phyloP scores from a whole-genome alignment of 441 rosid species.

The Corymbia citriodora region DNA sequence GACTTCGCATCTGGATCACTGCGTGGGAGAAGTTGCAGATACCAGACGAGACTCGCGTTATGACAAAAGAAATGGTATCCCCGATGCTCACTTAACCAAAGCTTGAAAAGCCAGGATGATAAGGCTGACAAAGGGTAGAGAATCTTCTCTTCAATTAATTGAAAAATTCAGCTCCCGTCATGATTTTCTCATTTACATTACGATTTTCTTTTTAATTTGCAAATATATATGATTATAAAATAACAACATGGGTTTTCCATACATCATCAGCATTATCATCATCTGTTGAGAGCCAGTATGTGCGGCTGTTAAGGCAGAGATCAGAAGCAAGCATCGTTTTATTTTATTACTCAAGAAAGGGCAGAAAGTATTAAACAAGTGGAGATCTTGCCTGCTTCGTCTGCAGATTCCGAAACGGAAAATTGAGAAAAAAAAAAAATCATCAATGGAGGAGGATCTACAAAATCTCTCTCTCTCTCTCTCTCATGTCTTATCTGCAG shows the following conservation, averaged over 20 bases:
- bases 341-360: neutral
- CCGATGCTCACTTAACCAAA: neutral
- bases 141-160: neutral
- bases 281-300: neutral
- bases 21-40: neutral
- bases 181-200: neutral
- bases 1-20: neutral
- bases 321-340: neutral
- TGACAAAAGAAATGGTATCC: neutral
- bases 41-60: neutral
- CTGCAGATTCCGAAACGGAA: neutral
- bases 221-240: neutral
- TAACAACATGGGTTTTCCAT: neutral
- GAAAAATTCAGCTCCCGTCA: neutral
- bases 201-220: neutral
- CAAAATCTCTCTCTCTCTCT: neutral
- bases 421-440: neutral
- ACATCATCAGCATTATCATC: neutral
- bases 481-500: neutral
- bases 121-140: neutral
- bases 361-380: neutral
- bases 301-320: neutral
- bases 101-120: neutral
- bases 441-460: neutral
- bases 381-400: neutral